These are phyloP conservation scores for Arctium minus DNA, from an alignment of 129 eudicot genomes.

Conservation along the genomic window DNA sequence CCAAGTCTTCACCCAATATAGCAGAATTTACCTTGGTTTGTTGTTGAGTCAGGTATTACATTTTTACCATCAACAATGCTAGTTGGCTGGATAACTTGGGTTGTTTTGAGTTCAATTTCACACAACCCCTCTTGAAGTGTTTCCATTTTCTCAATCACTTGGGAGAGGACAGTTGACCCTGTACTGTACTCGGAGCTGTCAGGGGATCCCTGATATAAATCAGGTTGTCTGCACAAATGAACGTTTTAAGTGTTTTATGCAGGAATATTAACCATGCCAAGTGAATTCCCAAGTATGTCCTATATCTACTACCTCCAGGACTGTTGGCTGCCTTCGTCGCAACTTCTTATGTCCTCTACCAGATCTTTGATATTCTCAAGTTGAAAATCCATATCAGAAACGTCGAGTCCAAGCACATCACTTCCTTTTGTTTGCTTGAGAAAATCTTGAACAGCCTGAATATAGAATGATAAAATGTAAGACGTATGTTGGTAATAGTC, in stretches of 20 bases:
- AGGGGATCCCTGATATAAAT: conserved; percentile 65
- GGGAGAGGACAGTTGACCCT: conserved; percentile 67
- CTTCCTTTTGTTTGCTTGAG: conserved; percentile 60
- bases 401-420: conserved; percentile 32
- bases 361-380: conserved; percentile 54
- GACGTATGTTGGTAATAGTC: not conserved
- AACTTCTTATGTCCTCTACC: conserved; percentile 51
- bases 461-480: conserved; percentile 4
- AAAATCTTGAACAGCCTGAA: conserved; percentile 78
- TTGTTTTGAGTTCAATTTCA: conserved; percentile 30
- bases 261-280: not conserved
- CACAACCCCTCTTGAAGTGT: conserved; percentile 40
- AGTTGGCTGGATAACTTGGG: conserved; percentile 23
- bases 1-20: not conserved
- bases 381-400: conserved; percentile 49
- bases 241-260: not conserved
- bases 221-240: conserved; percentile 63
- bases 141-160: conserved; percentile 44
- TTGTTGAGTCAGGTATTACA: conserved; percentile 19
- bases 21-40: conserved; percentile 20
- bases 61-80: conserved; percentile 30
- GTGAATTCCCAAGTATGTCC: not conserved
- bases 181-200: conserved; percentile 92
- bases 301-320: conserved; percentile 63
- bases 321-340: conserved; percentile 57